Conservation (phyloP, 805 yeast genomes). For the Saccharomycopsis sp. region DNA sequence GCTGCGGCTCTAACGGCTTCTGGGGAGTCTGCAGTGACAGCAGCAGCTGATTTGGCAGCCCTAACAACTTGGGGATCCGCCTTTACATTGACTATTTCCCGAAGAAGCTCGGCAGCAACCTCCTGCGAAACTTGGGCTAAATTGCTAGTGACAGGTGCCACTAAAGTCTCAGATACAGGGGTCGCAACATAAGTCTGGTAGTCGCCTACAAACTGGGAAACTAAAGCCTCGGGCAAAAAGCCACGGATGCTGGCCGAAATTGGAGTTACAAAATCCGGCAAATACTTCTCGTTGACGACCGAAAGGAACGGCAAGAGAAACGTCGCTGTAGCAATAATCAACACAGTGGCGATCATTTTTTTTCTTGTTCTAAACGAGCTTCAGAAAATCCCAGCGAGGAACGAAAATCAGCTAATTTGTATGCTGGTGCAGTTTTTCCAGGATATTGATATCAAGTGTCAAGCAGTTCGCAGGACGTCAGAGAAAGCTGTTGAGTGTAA, state of each 20-base stretch:
- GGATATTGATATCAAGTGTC: too few relatives aligned
- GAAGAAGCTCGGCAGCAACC: neutral
- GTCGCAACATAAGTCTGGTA: too few relatives aligned
- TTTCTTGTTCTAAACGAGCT: neutral
- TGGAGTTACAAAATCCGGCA: slow-evolving; percentile 11
- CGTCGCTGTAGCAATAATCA: slow-evolving; percentile 15
- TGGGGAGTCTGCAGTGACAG: neutral
- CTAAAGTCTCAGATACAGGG: too few relatives aligned
- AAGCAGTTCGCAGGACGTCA: too few relatives aligned
- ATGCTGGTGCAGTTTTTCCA: too few relatives aligned
- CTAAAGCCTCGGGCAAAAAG: slow-evolving; percentile 11
- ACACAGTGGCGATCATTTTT: slow-evolving; percentile 17
- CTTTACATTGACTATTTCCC: neutral
- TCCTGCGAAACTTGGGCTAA: neutral
- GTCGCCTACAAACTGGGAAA: neutral
- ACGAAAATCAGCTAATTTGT: neutral
- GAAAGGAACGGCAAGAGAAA: slow-evolving; percentile 19
- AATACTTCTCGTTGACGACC: slow-evolving; percentile 12
- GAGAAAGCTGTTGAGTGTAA: too few relatives aligned
- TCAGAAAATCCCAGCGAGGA: neutral
- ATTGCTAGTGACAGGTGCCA: neutral
- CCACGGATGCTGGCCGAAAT: slow-evolving; percentile 9
- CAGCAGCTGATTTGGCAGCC: neutral
- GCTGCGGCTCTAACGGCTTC: neutral
- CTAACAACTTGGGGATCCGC: neutral